A percentile compares a stretch with the other conserved stretches of the same genome.
Evolutionary conservation across 1,284 basidiomycete genomes (phyloP).

Genomic region (Microbotryum violaceum): DNA sequence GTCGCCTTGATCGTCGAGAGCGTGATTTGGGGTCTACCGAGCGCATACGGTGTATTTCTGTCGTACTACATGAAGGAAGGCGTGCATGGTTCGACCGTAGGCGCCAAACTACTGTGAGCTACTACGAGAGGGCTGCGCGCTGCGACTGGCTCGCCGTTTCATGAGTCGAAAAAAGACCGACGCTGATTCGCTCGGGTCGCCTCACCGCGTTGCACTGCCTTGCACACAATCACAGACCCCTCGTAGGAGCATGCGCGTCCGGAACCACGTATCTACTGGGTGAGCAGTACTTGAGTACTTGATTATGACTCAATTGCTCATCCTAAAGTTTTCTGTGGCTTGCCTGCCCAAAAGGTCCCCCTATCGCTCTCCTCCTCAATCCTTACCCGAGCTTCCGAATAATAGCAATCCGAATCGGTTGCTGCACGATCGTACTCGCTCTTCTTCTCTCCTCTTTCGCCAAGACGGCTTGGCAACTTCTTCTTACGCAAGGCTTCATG

Average conservation of each 20-base stretch:
- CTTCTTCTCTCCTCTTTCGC: slow-evolving; percentile 11
- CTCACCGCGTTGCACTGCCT: not conserved
- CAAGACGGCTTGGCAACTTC: slow-evolving; percentile 34
- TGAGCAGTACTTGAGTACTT: not conserved
- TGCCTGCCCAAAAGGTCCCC: slow-evolving; percentile 4
- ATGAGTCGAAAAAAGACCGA: not conserved
- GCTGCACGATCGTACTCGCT: slow-evolving; percentile 3
- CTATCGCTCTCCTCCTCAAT: slow-evolving; percentile 16
- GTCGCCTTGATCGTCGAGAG: slow-evolving; percentile 43
- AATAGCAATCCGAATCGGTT: slow-evolving; percentile 6
- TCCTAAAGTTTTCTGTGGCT: accelerated
- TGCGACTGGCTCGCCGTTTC: not conserved
- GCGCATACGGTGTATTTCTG: slow-evolving; percentile 34
- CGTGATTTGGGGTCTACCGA: slow-evolving; percentile 45
- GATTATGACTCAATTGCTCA: too few species aligned
- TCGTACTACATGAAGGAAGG: slow-evolving; percentile 11
- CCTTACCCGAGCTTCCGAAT: slow-evolving; percentile 15
- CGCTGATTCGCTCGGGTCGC: slow-evolving; percentile 3
- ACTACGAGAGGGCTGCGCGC: too few species aligned
- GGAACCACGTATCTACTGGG: slow-evolving; percentile 13
- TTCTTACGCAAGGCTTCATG: slow-evolving; percentile 44
- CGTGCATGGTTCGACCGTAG: too few species aligned
- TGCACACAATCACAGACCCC: too few species aligned
- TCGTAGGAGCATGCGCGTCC: slow-evolving; percentile 12
- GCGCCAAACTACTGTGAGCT: too few species aligned